Percentiles rank a stretch among this genome's conserved stretches.
phyloP scores from a whole-genome alignment of 2,329 filamentous ascomycete species.

The Colletotrichum endophyticum region DNA sequence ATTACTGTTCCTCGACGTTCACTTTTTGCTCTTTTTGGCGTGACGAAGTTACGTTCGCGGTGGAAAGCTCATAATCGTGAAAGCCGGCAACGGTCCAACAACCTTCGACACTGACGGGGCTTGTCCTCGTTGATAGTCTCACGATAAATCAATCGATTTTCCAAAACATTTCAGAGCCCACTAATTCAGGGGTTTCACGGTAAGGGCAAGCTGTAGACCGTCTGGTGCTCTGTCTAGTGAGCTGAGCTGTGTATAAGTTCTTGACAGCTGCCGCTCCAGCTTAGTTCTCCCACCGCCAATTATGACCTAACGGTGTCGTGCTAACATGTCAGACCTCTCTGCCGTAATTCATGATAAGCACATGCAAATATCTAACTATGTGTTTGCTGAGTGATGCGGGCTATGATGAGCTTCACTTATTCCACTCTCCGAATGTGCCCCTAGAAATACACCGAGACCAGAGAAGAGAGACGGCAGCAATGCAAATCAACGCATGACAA shows the following conservation, averaged over 20 bases:
- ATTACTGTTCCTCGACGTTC: too few species aligned
- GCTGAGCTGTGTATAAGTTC: not conserved
- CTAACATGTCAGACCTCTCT: not conserved
- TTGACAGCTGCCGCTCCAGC: not conserved
- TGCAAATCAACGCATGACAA: not conserved
- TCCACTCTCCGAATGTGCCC: not conserved
- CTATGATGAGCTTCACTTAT: not conserved
- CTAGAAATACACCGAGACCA: not conserved
- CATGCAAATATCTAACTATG: accelerated
- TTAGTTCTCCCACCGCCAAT: not conserved
- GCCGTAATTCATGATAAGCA: not conserved
- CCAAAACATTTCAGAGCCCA: too few species aligned
- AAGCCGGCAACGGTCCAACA: too few species aligned
- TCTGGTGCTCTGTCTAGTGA: not conserved
- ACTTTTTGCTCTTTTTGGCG: too few species aligned
- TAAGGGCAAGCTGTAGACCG: too few species aligned
- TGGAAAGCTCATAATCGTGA: too few species aligned
- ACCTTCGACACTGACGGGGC: too few species aligned
- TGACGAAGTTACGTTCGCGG: too few species aligned
- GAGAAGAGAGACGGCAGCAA: not conserved
- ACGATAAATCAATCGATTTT: too few species aligned
- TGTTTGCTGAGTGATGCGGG: not conserved
- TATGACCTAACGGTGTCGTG: accelerated
- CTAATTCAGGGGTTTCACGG: too few species aligned
- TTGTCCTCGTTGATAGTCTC: too few species aligned